These are phyloP conservation scores for Cadophora gregata DNA, from an alignment of 2,329 filamentous ascomycete genomes.

Conservation along the genomic window DNA sequence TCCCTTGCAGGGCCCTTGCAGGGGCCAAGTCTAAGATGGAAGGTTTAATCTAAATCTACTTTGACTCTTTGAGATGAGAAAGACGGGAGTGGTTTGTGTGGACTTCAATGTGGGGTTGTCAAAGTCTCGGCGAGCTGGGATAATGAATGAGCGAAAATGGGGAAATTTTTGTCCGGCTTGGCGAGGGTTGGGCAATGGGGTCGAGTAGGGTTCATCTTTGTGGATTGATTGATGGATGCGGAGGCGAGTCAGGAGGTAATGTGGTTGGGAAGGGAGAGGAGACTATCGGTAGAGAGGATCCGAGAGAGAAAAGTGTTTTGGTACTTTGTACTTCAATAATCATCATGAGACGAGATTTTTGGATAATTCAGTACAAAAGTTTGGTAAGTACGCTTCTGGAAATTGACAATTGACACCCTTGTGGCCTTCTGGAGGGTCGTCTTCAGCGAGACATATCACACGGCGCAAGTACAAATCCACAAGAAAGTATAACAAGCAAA, in stretches of 20 bases:
- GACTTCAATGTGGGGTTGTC: background rate
- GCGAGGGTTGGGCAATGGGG: too few species aligned
- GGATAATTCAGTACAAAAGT: too few species aligned
- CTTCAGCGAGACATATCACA: too few species aligned
- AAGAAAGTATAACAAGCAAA: background rate
- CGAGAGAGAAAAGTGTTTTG: background rate
- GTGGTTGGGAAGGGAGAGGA: background rate
- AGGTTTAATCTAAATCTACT: background rate
- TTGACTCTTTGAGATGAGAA: background rate
- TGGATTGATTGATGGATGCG: too few species aligned
- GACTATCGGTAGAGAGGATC: background rate
- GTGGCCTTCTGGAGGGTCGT: too few species aligned
- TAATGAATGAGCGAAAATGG: background rate
- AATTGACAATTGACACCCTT: too few species aligned
- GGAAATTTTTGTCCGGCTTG: conserved; percentile 19
- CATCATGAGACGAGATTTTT: too few species aligned
- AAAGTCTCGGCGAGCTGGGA: background rate
- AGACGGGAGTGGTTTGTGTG: background rate
- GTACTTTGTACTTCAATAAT: too few species aligned
- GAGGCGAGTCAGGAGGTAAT: too few species aligned
- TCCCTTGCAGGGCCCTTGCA: background rate
- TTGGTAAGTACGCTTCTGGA: too few species aligned
- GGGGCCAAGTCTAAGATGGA: too few species aligned
- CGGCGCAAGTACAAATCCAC: background rate
- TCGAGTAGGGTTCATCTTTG: background rate